Evolutionary conservation across 768 basidiomycete genomes (phyloP).

Genomic region (Suillus bovinus): DNA sequence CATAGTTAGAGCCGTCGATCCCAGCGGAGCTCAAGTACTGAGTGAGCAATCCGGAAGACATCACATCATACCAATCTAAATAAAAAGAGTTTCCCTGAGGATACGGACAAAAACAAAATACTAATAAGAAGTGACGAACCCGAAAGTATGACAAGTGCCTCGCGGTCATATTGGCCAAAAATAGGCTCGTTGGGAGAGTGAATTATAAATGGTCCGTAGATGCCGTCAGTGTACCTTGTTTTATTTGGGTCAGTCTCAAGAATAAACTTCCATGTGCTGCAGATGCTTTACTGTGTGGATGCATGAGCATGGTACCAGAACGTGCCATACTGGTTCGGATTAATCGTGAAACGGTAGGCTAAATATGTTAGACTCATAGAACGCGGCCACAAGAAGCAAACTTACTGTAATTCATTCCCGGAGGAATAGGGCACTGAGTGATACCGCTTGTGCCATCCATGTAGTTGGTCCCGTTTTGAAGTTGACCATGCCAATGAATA

Average conservation of each 20-base stretch:
- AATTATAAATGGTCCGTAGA: conserved; percentile 48
- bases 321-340: conserved; percentile 42
- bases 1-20: conserved; percentile 29
- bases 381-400: neutral
- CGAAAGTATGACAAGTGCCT: conserved; percentile 37
- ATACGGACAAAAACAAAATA: neutral
- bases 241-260: conserved; percentile 18
- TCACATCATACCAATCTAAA: conserved; percentile 35
- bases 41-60: conserved; percentile 30
- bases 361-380: conserved; percentile 5
- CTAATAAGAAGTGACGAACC: conserved; percentile 33
- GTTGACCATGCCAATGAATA: conserved; percentile 38
- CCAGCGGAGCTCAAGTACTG: conserved; percentile 31
- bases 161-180: conserved; percentile 38
- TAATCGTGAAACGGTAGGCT: conserved; percentile 42
- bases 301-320: conserved; percentile 51
- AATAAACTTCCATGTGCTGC: conserved; percentile 15
- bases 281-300: conserved; percentile 25
- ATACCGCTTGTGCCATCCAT: conserved; percentile 49
- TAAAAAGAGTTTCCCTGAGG: neutral
- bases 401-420: conserved; percentile 41
- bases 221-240: conserved; percentile 45
- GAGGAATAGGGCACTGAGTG: conserved; percentile 56
- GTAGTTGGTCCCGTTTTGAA: conserved; percentile 47
- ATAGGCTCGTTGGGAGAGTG: conserved; percentile 39